phyloP scores from a whole-genome alignment of 2,329 filamentous ascomycete species.

The Conoideocrella luteorostrata region DNA sequence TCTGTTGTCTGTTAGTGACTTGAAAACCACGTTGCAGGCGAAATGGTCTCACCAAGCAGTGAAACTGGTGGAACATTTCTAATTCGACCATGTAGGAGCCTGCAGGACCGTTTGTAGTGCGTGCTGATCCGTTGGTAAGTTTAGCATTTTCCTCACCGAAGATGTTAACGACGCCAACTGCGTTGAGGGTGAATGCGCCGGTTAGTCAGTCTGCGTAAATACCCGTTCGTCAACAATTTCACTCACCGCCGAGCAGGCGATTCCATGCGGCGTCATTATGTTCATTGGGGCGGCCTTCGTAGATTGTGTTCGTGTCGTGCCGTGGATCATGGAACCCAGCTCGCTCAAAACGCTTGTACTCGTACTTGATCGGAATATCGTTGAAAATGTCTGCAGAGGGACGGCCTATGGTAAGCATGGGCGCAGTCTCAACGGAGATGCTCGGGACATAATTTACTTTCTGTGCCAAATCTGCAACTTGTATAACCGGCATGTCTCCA shows the following conservation, averaged over 20 bases:
- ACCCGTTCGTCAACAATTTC: too few relatives aligned
- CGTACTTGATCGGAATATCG: neutral
- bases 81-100: neutral
- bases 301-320: neutral
- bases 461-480: too few relatives aligned
- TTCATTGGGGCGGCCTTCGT: neutral
- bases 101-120: neutral
- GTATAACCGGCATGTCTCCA: too few relatives aligned
- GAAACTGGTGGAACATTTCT: constrained; percentile 6
- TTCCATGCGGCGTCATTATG: neutral
- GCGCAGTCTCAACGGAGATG: too few relatives aligned
- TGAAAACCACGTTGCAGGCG: too few relatives aligned
- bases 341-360: neutral
- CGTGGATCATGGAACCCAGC: constrained; percentile 1
- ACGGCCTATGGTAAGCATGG: neutral
- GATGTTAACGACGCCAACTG: neutral
- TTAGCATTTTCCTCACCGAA: neutral
- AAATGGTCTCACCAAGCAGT: constrained; percentile 6
- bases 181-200: too few relatives aligned
- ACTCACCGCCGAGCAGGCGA: neutral
- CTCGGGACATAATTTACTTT: too few relatives aligned
- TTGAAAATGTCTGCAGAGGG: neutral
- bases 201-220: neutral
- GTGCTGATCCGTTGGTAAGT: neutral
- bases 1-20: neutral